Evolutionary conservation across 306 rosid genomes (phyloP).

Genomic region (Malus sylvestris): DNA sequence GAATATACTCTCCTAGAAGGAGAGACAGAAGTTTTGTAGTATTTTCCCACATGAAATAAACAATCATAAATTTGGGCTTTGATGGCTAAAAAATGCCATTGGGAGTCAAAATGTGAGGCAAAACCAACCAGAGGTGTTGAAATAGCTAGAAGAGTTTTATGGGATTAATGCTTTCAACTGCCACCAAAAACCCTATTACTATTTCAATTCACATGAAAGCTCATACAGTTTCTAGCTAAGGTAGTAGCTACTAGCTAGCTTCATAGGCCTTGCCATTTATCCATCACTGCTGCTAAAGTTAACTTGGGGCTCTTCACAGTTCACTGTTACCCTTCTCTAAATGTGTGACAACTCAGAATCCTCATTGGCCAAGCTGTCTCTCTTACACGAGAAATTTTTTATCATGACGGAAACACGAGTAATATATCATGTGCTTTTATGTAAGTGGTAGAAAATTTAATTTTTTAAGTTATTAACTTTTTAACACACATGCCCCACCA

Average conservation of each 20-base stretch:
- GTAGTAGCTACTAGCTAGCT: background rate
- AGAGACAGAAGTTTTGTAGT: background rate
- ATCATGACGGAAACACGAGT: no score
- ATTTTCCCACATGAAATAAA: background rate
- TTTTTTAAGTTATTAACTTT: no score
- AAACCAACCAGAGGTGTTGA: background rate
- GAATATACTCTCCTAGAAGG: background rate
- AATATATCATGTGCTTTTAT: no score
- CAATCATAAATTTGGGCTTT: background rate
- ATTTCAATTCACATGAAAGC: background rate
- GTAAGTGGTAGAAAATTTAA: no score
- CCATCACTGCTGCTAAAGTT: background rate
- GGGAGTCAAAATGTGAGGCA: no score
- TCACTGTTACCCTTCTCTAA: background rate
- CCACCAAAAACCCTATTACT: background rate
- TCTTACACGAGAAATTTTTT: background rate
- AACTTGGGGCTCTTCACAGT: background rate
- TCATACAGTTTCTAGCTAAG: background rate
- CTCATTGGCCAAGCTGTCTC: slow-evolving; percentile 11
- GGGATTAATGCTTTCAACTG: slow-evolving; percentile 8
- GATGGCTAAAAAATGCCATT: background rate
- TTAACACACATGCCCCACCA: no score
- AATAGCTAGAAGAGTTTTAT: background rate
- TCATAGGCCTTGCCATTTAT: background rate
- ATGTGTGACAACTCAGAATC: slow-evolving; percentile 24